phyloP scores from a whole-genome alignment of 2,329 filamentous ascomycete species.

The Byssoonygena ceratinophila region DNA sequence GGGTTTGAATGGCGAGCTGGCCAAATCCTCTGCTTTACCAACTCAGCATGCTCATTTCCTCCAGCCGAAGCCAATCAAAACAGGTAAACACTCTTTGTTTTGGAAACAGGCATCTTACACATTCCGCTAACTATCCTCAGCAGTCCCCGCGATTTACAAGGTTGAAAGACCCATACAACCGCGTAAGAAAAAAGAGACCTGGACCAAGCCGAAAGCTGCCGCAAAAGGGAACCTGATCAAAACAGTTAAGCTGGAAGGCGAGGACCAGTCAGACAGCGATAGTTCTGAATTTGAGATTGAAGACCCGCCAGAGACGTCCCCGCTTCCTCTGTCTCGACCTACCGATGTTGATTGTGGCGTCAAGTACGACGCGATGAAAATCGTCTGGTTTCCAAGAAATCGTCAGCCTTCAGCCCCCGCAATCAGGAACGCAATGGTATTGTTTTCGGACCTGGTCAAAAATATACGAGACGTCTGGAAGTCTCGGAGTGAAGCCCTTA shows the following conservation, averaged over 20 bases:
- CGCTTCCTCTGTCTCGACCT: slow-evolving; percentile 44
- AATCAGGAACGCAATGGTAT: slow-evolving; percentile 45
- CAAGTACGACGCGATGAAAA: slow-evolving; percentile 51
- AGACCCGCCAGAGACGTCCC: slow-evolving; percentile 42
- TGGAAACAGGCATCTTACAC: background rate
- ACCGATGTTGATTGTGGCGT: slow-evolving; percentile 44
- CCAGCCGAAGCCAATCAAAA: background rate
- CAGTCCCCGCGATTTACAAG: slow-evolving; percentile 9
- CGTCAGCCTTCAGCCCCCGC: slow-evolving; percentile 41
- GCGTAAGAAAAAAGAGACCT: slow-evolving; percentile 13
- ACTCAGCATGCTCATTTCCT: background rate
- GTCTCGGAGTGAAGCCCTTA: slow-evolving; percentile 45
- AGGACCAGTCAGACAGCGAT: slow-evolving; percentile 39
- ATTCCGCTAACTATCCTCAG: background rate
- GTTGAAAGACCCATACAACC: slow-evolving; percentile 14
- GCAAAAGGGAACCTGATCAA: slow-evolving; percentile 22
- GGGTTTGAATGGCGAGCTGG: background rate
- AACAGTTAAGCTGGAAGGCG: slow-evolving; percentile 20
- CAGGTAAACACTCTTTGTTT: background rate
- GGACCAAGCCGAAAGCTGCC: slow-evolving; percentile 6
- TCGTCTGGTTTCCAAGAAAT: slow-evolving; percentile 50
- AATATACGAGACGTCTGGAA: slow-evolving; percentile 53
- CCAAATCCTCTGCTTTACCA: background rate
- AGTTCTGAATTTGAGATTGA: slow-evolving; percentile 43
- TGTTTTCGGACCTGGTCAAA: slow-evolving; percentile 51